A percentile compares a stretch with the other conserved stretches of the same genome.
Conservation (phyloP, 805 yeast genomes). For the Metschnikowia proteae region DNA sequence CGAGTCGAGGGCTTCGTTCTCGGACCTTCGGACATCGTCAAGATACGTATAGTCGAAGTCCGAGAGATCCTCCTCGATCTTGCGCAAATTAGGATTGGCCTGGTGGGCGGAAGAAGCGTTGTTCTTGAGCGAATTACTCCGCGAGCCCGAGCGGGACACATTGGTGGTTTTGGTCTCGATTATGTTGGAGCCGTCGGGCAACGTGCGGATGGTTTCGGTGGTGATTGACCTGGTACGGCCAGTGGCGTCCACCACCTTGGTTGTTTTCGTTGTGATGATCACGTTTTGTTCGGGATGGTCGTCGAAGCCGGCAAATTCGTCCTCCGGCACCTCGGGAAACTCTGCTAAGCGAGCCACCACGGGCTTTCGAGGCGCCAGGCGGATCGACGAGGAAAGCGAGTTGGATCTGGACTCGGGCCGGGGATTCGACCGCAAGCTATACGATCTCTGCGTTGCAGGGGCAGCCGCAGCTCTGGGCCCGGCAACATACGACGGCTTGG, state of each 20-base stretch:
- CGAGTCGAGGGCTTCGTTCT: background rate
- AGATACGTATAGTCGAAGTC: conserved; percentile 42
- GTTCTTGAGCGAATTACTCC: conserved; percentile 26
- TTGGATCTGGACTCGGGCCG: conserved; percentile 1
- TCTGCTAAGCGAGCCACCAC: background rate
- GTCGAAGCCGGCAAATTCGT: conserved; percentile 18
- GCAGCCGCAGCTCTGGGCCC: conserved; percentile 22
- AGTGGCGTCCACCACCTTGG: conserved; percentile 45
- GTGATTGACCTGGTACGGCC: conserved; percentile 57
- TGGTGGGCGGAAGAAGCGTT: conserved; percentile 18
- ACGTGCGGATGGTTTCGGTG: conserved; percentile 46
- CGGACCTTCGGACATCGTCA: conserved; percentile 17
- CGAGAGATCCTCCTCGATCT: conserved; percentile 42
- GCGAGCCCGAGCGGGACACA: conserved; percentile 32
- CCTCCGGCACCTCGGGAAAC: conserved; percentile 18
- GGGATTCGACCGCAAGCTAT: background rate
- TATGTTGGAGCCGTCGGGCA: conserved; percentile 43
- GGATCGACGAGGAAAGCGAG: conserved; percentile 3
- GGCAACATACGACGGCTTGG: conserved; percentile 36
- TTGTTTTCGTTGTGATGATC: conserved; percentile 43
- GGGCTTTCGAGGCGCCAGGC: conserved; percentile 6
- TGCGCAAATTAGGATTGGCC: conserved; percentile 25
- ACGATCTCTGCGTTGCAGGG: background rate
- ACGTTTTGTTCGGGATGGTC: conserved; percentile 20
- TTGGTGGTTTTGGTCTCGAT: conserved; percentile 42